Evolutionary conservation across 78 protist species (phyloP).

Genomic region (Cavenderia fasciculata): DNA sequence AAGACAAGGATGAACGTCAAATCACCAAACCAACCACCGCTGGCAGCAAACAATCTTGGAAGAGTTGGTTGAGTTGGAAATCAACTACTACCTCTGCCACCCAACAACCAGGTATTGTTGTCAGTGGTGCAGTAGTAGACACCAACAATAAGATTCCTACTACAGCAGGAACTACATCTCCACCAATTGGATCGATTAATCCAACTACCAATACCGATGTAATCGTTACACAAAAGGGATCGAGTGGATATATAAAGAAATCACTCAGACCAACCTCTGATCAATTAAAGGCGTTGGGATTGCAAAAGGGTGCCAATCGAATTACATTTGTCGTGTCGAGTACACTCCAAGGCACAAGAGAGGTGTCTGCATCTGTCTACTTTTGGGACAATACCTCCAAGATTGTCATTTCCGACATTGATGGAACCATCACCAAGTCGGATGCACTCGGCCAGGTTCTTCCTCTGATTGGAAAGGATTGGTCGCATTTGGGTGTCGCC

Average conservation of each 20-base stretch:
- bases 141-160: not conserved
- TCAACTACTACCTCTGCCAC: not conserved
- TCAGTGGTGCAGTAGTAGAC: too few relatives aligned
- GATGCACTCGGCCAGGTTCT: slow-evolving; percentile 96
- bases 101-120: not conserved
- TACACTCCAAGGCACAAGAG: slow-evolving; percentile 81
- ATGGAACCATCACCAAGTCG: slow-evolving; percentile 97
- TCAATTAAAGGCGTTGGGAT: slow-evolving; percentile 81
- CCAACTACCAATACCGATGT: not conserved
- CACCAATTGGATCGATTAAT: slow-evolving; percentile 2
- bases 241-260: slow-evolving; percentile 30
- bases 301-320: slow-evolving; percentile 87
- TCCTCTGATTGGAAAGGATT: slow-evolving; percentile 93
- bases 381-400: slow-evolving; percentile 81
- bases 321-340: slow-evolving; percentile 86
- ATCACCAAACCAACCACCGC: not conserved
- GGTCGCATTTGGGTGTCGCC: slow-evolving; percentile 97
- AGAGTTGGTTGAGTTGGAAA: slow-evolving; percentile 24
- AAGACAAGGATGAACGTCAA: slow-evolving; percentile 3
- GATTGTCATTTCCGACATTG: slow-evolving; percentile 95
- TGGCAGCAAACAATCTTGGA: slow-evolving; percentile 16
- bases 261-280: slow-evolving; percentile 73
- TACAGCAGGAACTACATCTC: not conserved
- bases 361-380: slow-evolving; percentile 77
- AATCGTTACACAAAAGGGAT: not conserved